These are phyloP conservation scores for Blumeriella jaapii DNA, from an alignment of 2,329 filamentous ascomycete species.

Conservation along the genomic window DNA sequence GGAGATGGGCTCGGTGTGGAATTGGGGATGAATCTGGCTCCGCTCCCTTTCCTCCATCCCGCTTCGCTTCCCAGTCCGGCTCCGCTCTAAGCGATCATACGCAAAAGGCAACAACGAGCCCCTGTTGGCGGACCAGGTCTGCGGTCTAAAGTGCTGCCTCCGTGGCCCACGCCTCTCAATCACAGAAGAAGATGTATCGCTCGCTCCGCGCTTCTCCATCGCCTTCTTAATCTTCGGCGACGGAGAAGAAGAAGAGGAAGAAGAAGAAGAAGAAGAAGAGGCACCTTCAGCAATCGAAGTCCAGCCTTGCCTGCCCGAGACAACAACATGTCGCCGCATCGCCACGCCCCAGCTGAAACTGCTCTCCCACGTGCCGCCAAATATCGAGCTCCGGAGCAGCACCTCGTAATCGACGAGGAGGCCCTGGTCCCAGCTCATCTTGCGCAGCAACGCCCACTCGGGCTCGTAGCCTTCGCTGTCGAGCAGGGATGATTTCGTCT, in stretches of 20 bases:
- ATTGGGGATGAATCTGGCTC: too few relatives aligned
- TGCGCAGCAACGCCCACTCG: conserved; percentile 26
- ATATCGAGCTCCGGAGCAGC: conserved; percentile 30
- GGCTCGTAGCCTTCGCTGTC: conserved; percentile 3
- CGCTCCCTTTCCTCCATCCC: too few relatives aligned
- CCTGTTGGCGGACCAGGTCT: too few relatives aligned
- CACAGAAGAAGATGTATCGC: too few relatives aligned
- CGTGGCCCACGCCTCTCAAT: too few relatives aligned
- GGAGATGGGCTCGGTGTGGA: too few relatives aligned
- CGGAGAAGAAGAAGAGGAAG: background rate
- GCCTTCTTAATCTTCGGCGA: too few relatives aligned
- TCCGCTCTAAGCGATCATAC: too few relatives aligned
- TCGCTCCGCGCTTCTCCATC: too few relatives aligned
- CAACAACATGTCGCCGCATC: conserved; percentile 27
- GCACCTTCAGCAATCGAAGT: background rate
- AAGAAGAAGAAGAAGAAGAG: background rate
- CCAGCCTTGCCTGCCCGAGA: background rate
- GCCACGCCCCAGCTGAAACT: conserved; percentile 36
- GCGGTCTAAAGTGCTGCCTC: too few relatives aligned
- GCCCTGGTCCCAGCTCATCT: conserved; percentile 35
- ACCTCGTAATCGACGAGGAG: conserved; percentile 38
- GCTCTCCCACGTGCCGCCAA: conserved; percentile 33
- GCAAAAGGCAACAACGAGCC: too few relatives aligned
- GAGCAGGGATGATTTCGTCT: conserved; percentile 21
- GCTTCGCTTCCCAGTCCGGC: too few relatives aligned